Evolutionary conservation across 2,329 filamentous ascomycete genomes (phyloP), one percentile per base, ranked within the genome.

Genomic region (Dothideomycetidae sp.): DNA sequence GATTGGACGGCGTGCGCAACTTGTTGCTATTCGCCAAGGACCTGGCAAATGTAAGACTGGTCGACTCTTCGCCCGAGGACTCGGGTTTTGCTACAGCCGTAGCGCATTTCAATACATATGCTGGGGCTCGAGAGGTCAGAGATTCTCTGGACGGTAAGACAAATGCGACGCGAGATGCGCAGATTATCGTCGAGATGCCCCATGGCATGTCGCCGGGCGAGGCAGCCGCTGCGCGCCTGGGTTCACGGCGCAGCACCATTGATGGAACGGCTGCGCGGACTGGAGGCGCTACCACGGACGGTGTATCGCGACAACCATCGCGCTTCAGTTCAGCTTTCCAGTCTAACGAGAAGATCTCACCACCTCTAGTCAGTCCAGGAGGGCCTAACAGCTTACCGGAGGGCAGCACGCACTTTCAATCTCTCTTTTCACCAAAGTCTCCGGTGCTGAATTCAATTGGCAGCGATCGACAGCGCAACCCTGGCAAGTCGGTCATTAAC

Each of bases 401-500:
- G 19, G 59, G 62, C 3, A 67, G 56, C 51, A 54, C 61, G 11
- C 62, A 67, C 41, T 73, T 73, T 47, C 72, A 76, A 46, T 74
- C 64, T 43, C 59, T 82, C 16, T 85, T 83, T 57, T 79, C 77
- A 10, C 73, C 78, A 1, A 78, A 80, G 47, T 83, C 79, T 4
- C 79, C 79, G 1, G 76, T 83, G 38, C 75, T 73, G 29, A 79
- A 76, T 50, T 72, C 78, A 37, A 64, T 79, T n/a, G 63, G 64
- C n/a, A 71, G 73, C 2, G 29, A 32, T 15, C 15, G 36, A 7
- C 36, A 38, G 33, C 36, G 28, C 1, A 38, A 38, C 16, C 16
- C 28, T 16, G 77, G 80, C 47, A 84, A 83, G 56, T 71, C 74
- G 2, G 62, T 84, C 35, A 85, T 85, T 56, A 78, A 72, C 46